Conservation (phyloP, 1,284 basidiomycete species). For the Spongiforma sp. region DNA sequence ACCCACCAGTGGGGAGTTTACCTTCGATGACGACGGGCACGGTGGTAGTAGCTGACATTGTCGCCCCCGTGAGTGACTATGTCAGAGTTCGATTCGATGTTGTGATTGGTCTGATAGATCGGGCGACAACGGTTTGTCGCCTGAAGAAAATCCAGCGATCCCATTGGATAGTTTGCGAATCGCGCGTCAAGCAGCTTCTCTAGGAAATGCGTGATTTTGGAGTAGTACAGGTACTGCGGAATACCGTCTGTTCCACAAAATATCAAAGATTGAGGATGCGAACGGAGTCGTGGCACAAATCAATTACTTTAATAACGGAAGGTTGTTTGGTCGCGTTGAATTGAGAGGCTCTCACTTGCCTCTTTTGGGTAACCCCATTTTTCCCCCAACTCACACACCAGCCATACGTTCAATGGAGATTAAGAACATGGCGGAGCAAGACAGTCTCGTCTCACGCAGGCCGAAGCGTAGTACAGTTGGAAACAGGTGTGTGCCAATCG, state of each 20-base stretch:
- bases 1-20: conserved; percentile 83
- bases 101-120: too few relatives aligned
- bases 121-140: too few relatives aligned
- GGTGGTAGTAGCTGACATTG: conserved; percentile 14
- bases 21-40: conserved; percentile 61
- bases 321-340: conserved; percentile 35
- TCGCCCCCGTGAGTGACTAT: conserved; percentile 23
- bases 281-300: too few relatives aligned
- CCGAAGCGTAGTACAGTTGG: conserved; percentile 74
- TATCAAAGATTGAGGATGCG: too few relatives aligned
- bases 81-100: too few relatives aligned
- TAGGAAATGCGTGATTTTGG: too few relatives aligned
- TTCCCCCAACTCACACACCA: neutral
- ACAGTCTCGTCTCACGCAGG: conserved; percentile 61
- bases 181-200: too few relatives aligned
- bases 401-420: neutral
- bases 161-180: too few relatives aligned
- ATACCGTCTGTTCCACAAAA: too few relatives aligned
- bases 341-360: conserved; percentile 14
- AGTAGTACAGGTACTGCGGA: too few relatives aligned
- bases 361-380: conserved; percentile 2
- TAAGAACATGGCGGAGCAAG: conserved; percentile 41
- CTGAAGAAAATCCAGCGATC: too few relatives aligned
- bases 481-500: conserved; percentile 65
- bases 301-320: too few relatives aligned